Evolutionary conservation across 2,329 filamentous ascomycete genomes (phyloP).

Genomic region (Pseudocercospora fijiensis): DNA sequence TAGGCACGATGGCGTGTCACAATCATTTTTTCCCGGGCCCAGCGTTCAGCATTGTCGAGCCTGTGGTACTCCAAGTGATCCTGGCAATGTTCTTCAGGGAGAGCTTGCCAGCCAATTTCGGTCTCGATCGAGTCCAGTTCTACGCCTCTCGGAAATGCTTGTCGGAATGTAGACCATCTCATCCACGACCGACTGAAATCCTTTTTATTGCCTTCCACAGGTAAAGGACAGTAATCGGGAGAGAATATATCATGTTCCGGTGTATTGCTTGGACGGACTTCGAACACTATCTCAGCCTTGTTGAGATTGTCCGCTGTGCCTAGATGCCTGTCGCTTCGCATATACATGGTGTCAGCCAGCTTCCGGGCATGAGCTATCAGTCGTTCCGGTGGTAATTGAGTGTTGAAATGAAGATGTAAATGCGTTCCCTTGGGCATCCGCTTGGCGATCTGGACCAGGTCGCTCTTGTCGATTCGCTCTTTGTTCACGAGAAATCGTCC

Average conservation of each 20-base stretch:
- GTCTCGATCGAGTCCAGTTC: constrained; percentile 2
- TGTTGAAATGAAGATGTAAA: constrained; percentile 75
- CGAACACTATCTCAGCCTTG: constrained; percentile 63
- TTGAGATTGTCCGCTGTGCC: constrained; percentile 45
- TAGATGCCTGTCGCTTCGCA: constrained; percentile 61
- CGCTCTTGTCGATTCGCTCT: constrained; percentile 51
- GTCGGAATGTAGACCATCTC: constrained; percentile 48
- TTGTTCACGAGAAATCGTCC: constrained; percentile 50
- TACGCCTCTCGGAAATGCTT: constrained; percentile 41
- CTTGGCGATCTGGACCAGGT: constrained; percentile 57
- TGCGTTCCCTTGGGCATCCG: constrained; percentile 70
- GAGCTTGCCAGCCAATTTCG: not conserved
- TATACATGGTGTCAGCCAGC: constrained; percentile 64
- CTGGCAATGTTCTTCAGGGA: not conserved
- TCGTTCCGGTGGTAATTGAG: constrained; percentile 63
- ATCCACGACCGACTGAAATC: constrained; percentile 40
- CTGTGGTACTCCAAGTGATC: not conserved
- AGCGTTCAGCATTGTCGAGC: constrained; percentile 29
- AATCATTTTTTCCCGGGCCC: constrained; percentile 35
- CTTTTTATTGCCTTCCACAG: constrained; percentile 5
- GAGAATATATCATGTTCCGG: constrained; percentile 50
- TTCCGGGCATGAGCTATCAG: constrained; percentile 56
- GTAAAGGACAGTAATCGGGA: constrained; percentile 43
- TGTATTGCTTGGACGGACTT: constrained; percentile 44
- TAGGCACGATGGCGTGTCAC: constrained; percentile 29